These are phyloP conservation scores for Pyrenophora graminea DNA, from an alignment of 2,329 filamentous ascomycete species.

Conservation along the genomic window DNA sequence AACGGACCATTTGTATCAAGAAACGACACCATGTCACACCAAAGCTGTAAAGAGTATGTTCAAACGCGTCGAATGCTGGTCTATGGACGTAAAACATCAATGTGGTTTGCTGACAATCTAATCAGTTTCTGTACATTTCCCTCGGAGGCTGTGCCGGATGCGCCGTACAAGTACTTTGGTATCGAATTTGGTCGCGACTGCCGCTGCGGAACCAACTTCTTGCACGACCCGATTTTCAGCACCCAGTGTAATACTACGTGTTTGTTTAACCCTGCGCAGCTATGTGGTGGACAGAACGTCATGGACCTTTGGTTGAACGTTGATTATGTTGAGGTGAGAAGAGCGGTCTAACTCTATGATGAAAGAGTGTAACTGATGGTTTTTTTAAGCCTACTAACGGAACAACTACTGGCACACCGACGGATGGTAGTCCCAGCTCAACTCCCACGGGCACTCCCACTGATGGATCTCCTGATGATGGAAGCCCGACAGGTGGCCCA, in stretches of 20 bases:
- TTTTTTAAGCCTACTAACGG: too few species aligned
- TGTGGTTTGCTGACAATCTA: too few species aligned
- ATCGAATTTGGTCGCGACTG: constrained; percentile 8
- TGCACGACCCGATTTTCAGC: neutral
- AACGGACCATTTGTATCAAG: neutral
- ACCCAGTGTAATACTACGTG: constrained; percentile 1
- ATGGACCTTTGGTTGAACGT: constrained; percentile 7
- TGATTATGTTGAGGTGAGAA: constrained; percentile 7
- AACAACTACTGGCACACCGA: too few species aligned
- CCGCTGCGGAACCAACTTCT: constrained; percentile 9
- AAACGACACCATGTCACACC: neutral
- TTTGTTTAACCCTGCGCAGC: neutral
- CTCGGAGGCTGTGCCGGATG: neutral
- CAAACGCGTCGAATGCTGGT: too few species aligned
- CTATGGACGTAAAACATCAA: too few species aligned
- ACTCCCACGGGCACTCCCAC: too few species aligned
- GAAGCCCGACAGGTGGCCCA: too few species aligned
- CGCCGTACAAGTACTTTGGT: constrained; percentile 17
- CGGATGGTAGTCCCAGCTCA: too few species aligned
- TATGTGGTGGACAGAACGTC: constrained; percentile 10
- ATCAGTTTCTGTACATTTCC: constrained; percentile 8
- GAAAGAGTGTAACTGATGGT: too few species aligned
- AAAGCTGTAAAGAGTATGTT: constrained; percentile 5
- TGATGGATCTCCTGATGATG: neutral
- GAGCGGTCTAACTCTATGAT: neutral